phyloP scores from a whole-genome alignment of 2,329 filamentous ascomycete species.

The Coccinonectria pachysandricola region DNA sequence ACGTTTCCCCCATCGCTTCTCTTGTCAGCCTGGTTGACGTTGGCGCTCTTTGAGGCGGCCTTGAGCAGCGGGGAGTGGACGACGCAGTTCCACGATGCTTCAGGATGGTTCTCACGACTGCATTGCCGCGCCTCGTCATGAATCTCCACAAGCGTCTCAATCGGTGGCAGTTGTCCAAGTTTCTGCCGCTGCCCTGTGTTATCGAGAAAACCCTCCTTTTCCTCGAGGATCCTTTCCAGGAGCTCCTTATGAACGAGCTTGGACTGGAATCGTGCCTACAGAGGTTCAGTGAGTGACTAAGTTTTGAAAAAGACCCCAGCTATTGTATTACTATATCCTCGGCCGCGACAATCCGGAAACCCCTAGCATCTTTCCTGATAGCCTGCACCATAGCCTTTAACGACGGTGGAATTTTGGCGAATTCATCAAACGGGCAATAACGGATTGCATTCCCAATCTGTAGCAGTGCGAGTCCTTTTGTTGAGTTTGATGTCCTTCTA shows the following conservation, averaged over 20 bases:
- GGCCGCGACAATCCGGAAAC: neutral
- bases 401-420: neutral
- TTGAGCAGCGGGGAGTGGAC: neutral
- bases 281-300: neutral
- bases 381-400: neutral
- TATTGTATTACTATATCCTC: neutral
- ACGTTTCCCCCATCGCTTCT: too few relatives aligned
- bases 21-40: neutral
- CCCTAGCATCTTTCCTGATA: neutral
- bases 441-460: neutral
- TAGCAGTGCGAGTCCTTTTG: neutral
- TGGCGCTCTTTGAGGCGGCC: neutral
- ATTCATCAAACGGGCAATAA: neutral
- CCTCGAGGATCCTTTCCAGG: neutral
- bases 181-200: neutral
- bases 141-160: neutral
- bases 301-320: too few relatives aligned
- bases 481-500: too few relatives aligned
- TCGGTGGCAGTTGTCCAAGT: neutral
- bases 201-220: neutral
- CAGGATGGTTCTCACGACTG: neutral
- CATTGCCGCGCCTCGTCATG: neutral
- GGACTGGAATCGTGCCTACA: neutral
- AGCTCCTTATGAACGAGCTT: neutral
- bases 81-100: constrained; percentile 1